Conservation (phyloP, 805 yeast species). For the Phaffomyces antillensis region DNA sequence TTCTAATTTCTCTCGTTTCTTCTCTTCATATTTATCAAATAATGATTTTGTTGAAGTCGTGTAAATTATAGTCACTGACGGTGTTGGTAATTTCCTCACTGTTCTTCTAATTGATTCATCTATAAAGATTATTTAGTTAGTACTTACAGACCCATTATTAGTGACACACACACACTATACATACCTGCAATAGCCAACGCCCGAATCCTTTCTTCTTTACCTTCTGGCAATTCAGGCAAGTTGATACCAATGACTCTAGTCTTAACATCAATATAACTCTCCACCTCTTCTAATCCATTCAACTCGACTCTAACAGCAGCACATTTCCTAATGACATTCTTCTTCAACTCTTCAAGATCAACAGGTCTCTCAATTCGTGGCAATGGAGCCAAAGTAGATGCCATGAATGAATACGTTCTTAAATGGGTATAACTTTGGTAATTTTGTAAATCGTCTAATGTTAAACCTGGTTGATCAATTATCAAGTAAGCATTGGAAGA, state of each 20-base stretch:
- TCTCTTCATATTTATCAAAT: constrained; percentile 22
- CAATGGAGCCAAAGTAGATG: constrained; percentile 57
- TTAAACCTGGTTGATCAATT: constrained; percentile 47
- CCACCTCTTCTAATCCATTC: constrained; percentile 39
- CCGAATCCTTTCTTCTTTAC: constrained; percentile 25
- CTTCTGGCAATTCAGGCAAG: constrained; percentile 41
- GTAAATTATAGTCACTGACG: constrained; percentile 54
- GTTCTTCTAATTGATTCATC: constrained; percentile 41
- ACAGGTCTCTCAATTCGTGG: constrained; percentile 37
- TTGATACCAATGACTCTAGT: constrained; percentile 57
- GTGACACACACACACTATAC: constrained; percentile 7
- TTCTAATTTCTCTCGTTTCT: constrained; percentile 28
- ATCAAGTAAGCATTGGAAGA: constrained; percentile 50
- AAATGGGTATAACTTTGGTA: constrained; percentile 38
- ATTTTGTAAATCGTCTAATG: constrained; percentile 38
- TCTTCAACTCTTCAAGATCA: constrained; percentile 38
- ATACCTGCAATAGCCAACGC: constrained; percentile 37
- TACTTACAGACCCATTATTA: no score
- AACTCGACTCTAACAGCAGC: constrained; percentile 39
- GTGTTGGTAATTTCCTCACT: constrained; percentile 67
- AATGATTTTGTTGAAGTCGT: constrained; percentile 34
- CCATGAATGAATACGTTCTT: constrained; percentile 41
- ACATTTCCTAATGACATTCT: constrained; percentile 41
- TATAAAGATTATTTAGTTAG: constrained; percentile 8
- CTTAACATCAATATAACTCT: constrained; percentile 53